Evolutionary conservation across 169 alveolate genomes (phyloP).

Genomic region (Cryptosporidium parvum): DNA sequence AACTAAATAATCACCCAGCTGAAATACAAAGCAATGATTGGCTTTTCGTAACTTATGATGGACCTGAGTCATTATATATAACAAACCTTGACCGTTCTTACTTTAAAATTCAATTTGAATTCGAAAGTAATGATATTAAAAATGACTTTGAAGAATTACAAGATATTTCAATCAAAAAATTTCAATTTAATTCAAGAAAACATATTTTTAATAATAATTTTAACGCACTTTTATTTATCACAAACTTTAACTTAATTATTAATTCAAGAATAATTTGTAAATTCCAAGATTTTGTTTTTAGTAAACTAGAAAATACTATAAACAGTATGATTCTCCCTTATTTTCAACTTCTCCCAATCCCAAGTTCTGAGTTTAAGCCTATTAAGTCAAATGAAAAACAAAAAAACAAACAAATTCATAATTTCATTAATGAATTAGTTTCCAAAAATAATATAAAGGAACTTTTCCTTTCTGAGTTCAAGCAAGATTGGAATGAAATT

Average conservation of each 20-base stretch:
- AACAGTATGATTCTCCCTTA: constrained; percentile 1
- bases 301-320: background rate
- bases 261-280: background rate
- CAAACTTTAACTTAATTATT: background rate
- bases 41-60: constrained; percentile 8
- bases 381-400: background rate
- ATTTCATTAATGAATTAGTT: background rate
- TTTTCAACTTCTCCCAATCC: constrained; percentile 21
- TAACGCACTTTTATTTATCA: constrained; percentile 4
- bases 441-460: background rate
- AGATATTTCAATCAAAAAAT: background rate
- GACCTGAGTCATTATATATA: background rate
- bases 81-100: background rate
- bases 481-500: constrained; percentile 17
- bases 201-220: background rate
- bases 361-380: background rate
- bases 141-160: background rate
- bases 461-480: background rate
- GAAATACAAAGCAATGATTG: background rate
- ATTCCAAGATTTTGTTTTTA: constrained; percentile 20
- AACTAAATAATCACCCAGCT: background rate
- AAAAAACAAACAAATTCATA: background rate
- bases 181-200: background rate
- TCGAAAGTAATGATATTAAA: background rate
- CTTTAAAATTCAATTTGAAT: background rate